Evolutionary conservation across 1,139 yeast species (phyloP), one percentile per base, ranked within the genome.

Genomic region (Insectozyma bohioensis): DNA sequence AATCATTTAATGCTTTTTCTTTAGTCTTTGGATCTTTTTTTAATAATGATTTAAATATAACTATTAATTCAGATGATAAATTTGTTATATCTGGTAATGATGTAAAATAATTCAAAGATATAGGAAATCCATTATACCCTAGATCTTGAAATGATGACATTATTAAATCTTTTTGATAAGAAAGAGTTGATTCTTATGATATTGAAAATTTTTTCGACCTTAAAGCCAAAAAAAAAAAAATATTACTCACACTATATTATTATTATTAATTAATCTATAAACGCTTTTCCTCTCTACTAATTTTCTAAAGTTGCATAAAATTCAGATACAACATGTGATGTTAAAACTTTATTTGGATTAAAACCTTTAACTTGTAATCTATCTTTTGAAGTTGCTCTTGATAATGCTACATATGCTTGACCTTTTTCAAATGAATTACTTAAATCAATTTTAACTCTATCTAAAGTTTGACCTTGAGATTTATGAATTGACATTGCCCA

Each of bases 401-500:
- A 84, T 24, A 90, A 64, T 0, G 97, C 97, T 19, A 90, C 97
- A 54, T 92, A 92, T 0, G 95, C 95, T 55, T 92, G 98, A 0
- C 98, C 98, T 43, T 78, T 82, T 52, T 90, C 97, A 58, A 92
- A 92, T 0, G 85, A 80, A 37, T 71, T 68, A 22, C 72, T 66
- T 41, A 92, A 66, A 55, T 94, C 95, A 4, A 92, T 95, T 46
- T 76, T 77, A 2, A 87, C 95, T 45, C 78, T 74, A 4, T 84
- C 83, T 30, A 92, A 61, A 0, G 98, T 90, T 55, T 94, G 98
- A 3, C 99, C 99, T 54, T 92, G 99, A 0, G 97, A 81, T 59
- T 94, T 94, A 56, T 92, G 99, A 31, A 92, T 90, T 0, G 97
- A 88, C 30, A 92, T 61, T 0, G 98, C 90, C 97, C 97, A 92